Base-by-base conservation (phyloP, 805 yeast species). In the Candida silvicultrix region DNA sequence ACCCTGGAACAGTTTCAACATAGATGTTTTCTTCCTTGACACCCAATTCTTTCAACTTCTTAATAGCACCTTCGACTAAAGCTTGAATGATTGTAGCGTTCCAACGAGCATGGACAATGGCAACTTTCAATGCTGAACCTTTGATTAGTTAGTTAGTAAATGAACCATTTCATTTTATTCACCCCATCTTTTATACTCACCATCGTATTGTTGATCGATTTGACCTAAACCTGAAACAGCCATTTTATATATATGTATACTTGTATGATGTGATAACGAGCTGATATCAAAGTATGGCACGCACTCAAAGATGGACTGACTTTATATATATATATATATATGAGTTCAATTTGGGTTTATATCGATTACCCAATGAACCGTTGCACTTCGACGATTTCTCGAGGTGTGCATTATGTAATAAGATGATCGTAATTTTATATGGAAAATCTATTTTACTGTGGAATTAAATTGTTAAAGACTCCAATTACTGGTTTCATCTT, bases 31-130 rank as follows among this genome's bases (percentile, higher is more conserved):
- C 83, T 54, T 81, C 81, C 55, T 71, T 66, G 25, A 94, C 98
- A 23, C 89, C 89, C 45, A 85, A 67, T 39, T 74, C 75, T 40
- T 58, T 53, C 61, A 90, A 68, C 62, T 78, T 77, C 29, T 69
- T 64, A 34, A 80, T 65, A 21, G 94, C 89, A 45, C 98, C 98
- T 29, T 75, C 68, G 7, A 90, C 90, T 40, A 94, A 72, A 14
- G 88, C 83, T 40, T 80, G 82, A 57, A 94, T 89, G 51, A 94
- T 80, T 41, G 71, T 68, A 36, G 70, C 65, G 67, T 94, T 94
- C 99, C 99, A 94, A 66, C 99, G 85, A 15, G 99, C 97, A 65
- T 90, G 97, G 47, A 94, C 77, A 60, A 94, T 89, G 32, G 92
- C 97, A 45, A 94, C 73, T 56, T 83, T 77, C 52, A 90, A 70